Conservation (phyloP, 331 rosid genomes). For the Acacia pycnantha region DNA sequence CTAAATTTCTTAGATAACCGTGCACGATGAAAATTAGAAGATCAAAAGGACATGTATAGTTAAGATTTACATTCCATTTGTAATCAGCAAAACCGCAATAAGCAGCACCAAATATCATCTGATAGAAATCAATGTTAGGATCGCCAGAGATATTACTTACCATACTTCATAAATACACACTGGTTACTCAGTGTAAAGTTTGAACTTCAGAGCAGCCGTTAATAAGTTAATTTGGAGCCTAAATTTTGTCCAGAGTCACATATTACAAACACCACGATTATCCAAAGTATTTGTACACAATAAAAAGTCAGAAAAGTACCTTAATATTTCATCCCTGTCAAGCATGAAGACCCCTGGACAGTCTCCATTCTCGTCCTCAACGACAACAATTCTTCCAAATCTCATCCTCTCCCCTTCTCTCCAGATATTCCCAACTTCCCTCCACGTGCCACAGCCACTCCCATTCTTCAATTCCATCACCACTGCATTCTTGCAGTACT, state of each 20-base stretch:
- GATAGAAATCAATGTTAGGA: background rate
- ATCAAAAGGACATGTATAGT: too few relatives aligned
- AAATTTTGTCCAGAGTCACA: background rate
- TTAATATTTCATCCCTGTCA: conserved; percentile 61
- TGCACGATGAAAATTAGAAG: too few relatives aligned
- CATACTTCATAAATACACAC: background rate
- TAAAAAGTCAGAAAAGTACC: conserved; percentile 35
- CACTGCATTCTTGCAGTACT: conserved; percentile 59
- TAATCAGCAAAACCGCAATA: too few relatives aligned
- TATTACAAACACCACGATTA: background rate
- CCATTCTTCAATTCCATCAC: conserved; percentile 58
- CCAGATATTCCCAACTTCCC: conserved; percentile 76
- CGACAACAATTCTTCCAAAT: conserved; percentile 68
- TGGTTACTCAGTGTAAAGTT: background rate
- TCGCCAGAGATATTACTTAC: background rate
- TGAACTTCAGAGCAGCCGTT: background rate
- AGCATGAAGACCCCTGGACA: conserved; percentile 72
- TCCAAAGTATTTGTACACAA: background rate
- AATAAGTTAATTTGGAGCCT: background rate
- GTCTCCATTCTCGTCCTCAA: conserved; percentile 33
- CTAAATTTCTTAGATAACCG: too few relatives aligned
- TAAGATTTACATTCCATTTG: too few relatives aligned
- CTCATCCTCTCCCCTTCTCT: conserved; percentile 55
- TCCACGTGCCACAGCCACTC: conserved; percentile 50
- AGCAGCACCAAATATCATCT: background rate